These are phyloP conservation scores for Brasenia schreberi DNA, from an alignment of 164 flowering plant genomes.

Conservation along the genomic window DNA sequence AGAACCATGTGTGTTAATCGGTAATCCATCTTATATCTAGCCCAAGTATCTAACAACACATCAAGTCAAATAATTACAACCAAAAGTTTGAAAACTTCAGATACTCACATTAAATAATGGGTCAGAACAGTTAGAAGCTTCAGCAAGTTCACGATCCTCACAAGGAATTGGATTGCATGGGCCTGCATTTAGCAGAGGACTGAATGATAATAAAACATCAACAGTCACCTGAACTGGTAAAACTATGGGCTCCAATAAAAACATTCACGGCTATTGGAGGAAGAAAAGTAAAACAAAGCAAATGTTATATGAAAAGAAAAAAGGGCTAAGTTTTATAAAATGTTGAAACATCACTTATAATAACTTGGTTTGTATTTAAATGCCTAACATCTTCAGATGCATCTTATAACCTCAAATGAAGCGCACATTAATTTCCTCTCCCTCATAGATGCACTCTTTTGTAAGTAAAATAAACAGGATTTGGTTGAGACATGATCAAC, in stretches of 20 bases:
- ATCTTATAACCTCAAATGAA: too few relatives aligned
- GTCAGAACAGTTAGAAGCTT: neutral
- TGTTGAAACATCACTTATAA: neutral
- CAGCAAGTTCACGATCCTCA: neutral
- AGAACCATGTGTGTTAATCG: neutral
- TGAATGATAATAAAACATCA: neutral
- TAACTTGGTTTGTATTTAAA: too few relatives aligned
- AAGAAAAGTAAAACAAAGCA: neutral
- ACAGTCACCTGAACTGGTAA: neutral
- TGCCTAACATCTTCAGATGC: too few relatives aligned
- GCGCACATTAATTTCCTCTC: too few relatives aligned
- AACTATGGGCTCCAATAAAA: neutral
- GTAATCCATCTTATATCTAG: neutral
- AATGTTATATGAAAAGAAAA: neutral
- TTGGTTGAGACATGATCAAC: too few relatives aligned
- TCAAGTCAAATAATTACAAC: neutral
- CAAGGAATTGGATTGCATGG: neutral
- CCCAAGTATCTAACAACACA: neutral
- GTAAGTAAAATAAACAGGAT: too few relatives aligned
- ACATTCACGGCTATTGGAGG: neutral
- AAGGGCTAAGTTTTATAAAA: too few relatives aligned
- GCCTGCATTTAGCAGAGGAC: neutral
- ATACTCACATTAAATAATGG: neutral
- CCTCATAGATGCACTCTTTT: too few relatives aligned
- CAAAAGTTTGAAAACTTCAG: neutral